Evolutionary conservation across 768 basidiomycete genomes (phyloP), one percentile per base, ranked within the genome.

Genomic region (Xerocomellus chrysenteron): DNA sequence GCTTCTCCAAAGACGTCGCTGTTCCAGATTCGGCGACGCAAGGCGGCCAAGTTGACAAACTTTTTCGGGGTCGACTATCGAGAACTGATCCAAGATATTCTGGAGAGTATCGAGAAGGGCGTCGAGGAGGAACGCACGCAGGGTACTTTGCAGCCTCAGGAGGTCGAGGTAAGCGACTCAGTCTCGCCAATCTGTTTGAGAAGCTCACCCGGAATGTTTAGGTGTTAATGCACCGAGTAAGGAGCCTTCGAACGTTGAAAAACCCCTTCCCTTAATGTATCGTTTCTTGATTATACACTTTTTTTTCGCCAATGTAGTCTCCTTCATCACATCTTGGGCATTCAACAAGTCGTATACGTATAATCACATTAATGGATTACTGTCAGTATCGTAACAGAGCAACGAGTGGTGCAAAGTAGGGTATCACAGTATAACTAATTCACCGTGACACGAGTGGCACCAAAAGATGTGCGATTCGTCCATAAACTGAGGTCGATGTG

Each of bases 391-490:
- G 32, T 56, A 30, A 9, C 35, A 30, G 33, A 40, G 51, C 19
- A 32, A 26, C 4, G 24, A 28, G 19, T 7, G 2, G 16, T 50
- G 41, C 46, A 35, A 53, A 55, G 39, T 41, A 54, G 16, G 57
- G 53, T 62, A 69, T 70, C 61, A 72, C 56, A 94, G 73, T 58
- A 93, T 84, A 40, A 94, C 88, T 40, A 93, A 73, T 70, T 94
- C 91, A 46, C 91, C 91, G 47, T 75, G 78, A 77, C 91, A 94
- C 19, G 88, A 83, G 65, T 85, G 80, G 74, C 91, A 94, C 90
- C 92, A 94, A 74, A 94, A 93, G 17, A 94, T 83, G 68, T 93
- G 91, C 28, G 90, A 85, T 62, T 93, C 91, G 64, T 94, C 92
- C 75, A 92, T 75, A 67, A 92, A 93, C 65, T 91, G 90, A 4